Percentiles rank a stretch among this genome's conserved stretches.
Conservation (phyloP, 1,139 yeast species). For the Ogataea hybrid region DNA sequence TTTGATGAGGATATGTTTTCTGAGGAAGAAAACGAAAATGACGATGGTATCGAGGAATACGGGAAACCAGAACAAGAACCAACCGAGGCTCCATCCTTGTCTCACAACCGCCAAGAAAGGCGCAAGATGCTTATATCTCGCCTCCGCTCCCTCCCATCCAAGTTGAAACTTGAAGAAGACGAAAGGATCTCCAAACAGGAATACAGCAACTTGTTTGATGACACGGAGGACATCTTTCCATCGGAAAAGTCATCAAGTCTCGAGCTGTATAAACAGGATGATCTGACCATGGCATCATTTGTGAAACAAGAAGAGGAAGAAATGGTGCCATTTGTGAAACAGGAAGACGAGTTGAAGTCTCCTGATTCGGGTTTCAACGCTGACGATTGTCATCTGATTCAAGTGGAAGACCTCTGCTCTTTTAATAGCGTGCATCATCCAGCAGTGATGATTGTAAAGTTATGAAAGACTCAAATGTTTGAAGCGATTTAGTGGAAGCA, state of each 20-base stretch:
- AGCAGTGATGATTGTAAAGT: conserved; percentile 34
- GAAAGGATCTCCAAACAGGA: conserved; percentile 21
- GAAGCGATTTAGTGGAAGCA: background rate
- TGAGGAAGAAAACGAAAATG: conserved; percentile 23
- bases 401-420: conserved; percentile 30
- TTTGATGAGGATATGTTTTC: conserved; percentile 24
- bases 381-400: conserved; percentile 17
- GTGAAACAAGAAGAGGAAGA: conserved; percentile 18
- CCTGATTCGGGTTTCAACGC: conserved; percentile 14
- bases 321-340: conserved; percentile 8
- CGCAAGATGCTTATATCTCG: conserved; percentile 26
- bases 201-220: conserved; percentile 28
- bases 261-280: conserved; percentile 23
- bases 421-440: conserved; percentile 38
- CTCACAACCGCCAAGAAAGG: conserved; percentile 14
- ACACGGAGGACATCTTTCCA: conserved; percentile 21
- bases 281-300: conserved; percentile 12
- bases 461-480: conserved; percentile 8
- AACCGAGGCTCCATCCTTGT: background rate
- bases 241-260: conserved; percentile 17
- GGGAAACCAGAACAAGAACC: background rate
- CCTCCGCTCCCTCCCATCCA: conserved; percentile 32
- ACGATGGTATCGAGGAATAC: conserved; percentile 15
- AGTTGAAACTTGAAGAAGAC: conserved; percentile 26
- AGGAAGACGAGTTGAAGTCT: conserved; percentile 14